phyloP scores from a whole-genome alignment of 2,329 filamentous ascomycete genomes.

The Hymenoscyphus fraxineus region DNA sequence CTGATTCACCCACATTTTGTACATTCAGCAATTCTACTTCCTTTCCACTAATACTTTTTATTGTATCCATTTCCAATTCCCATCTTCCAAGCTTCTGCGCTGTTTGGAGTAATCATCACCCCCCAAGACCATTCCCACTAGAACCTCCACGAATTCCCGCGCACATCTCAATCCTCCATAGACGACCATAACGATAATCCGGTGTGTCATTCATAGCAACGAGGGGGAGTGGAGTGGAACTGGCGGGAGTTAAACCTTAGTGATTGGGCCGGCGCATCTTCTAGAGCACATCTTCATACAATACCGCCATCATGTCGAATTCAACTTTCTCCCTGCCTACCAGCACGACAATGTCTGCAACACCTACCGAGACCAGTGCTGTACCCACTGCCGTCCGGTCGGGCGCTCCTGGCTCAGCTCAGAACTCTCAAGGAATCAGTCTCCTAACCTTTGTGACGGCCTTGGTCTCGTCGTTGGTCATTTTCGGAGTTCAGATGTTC shows the following conservation, averaged over 20 bases:
- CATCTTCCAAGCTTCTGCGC: background rate
- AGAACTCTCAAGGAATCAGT: constrained; percentile 30
- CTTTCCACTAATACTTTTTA: background rate
- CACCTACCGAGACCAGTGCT: constrained; percentile 4
- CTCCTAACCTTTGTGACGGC: constrained; percentile 34
- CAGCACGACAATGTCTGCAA: constrained; percentile 2
- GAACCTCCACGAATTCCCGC: background rate
- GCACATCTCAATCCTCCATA: background rate
- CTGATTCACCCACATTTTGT: background rate
- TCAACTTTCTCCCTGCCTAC: background rate
- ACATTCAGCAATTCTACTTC: background rate
- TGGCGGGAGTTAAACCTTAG: background rate
- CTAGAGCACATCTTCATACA: background rate
- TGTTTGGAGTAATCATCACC: background rate
- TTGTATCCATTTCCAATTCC: background rate
- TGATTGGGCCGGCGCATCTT: background rate
- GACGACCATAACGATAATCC: background rate
- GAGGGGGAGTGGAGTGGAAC: background rate
- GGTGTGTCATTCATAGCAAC: background rate
- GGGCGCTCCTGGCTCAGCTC: constrained; percentile 19
- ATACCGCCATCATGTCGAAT: constrained; percentile 1
- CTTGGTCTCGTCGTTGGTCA: constrained; percentile 30
- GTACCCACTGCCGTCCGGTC: background rate
- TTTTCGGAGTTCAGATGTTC: constrained; percentile 49
- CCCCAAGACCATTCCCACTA: background rate